Conservation (phyloP, 2,329 filamentous ascomycete genomes). For the Geoglossum cookeanum region DNA sequence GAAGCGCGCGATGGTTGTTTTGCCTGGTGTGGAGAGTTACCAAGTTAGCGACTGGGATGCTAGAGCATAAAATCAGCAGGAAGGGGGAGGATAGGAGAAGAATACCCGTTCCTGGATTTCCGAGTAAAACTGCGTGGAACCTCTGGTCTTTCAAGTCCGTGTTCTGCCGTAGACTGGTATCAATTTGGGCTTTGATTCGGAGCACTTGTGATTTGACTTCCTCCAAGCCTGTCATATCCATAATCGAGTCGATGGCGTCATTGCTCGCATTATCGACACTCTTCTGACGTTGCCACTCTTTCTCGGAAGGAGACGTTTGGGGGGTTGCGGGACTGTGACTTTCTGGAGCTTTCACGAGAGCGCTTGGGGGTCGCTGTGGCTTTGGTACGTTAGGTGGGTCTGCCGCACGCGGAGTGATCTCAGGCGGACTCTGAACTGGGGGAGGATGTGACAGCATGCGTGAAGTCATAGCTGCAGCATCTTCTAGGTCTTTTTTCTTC, state of each 20-base stretch:
- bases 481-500: background rate
- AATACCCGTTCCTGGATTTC: constrained; percentile 56
- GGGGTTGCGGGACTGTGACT: background rate
- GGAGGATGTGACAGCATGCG: background rate
- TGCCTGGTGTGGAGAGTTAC: constrained; percentile 25
- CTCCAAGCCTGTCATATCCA: constrained; percentile 54
- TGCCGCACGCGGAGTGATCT: background rate
- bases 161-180: constrained; percentile 38
- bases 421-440: background rate
- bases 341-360: background rate
- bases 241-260: constrained; percentile 39
- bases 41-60: background rate
- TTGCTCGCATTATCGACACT: constrained; percentile 30
- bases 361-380: background rate
- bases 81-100: background rate
- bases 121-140: constrained; percentile 43
- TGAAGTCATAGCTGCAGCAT: background rate
- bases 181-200: constrained; percentile 41
- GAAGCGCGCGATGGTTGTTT: constrained; percentile 56
- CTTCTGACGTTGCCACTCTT: constrained; percentile 47
- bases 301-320: constrained; percentile 18
- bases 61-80: background rate
- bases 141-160: constrained; percentile 37
- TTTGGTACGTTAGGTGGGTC: background rate
- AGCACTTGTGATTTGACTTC: constrained; percentile 46